Conservation (phyloP, 768 basidiomycete species). For the Hydnomerulius pinastri region DNA sequence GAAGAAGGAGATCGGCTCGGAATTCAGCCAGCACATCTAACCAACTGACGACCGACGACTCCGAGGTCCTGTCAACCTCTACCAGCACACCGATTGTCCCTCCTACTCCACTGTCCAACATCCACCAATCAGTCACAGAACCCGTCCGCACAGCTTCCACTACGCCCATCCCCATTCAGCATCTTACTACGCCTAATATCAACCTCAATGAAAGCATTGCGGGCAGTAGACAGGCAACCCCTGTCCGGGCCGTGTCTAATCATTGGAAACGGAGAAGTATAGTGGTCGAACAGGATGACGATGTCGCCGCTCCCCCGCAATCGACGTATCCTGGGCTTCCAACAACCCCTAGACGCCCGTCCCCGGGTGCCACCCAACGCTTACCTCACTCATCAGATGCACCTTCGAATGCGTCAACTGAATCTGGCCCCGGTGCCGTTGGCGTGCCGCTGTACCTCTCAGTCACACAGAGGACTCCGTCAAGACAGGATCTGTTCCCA, state of each 20-base stretch:
- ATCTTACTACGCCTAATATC: constrained; percentile 26
- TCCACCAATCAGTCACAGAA: constrained; percentile 32
- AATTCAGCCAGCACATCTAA: constrained; percentile 41
- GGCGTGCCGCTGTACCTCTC: constrained; percentile 53
- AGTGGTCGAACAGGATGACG: constrained; percentile 71
- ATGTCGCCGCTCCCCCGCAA: constrained; percentile 45
- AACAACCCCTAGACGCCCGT: constrained; percentile 42
- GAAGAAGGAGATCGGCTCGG: constrained; percentile 54
- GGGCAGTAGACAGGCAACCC: constrained; percentile 35
- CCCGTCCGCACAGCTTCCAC: constrained; percentile 26
- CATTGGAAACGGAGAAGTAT: constrained; percentile 60
- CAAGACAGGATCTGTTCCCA: constrained; percentile 60
- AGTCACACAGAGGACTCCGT: constrained; percentile 44
- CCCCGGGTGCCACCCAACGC: constrained; percentile 34
- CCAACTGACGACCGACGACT: constrained; percentile 48
- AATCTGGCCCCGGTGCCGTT: constrained; percentile 42
- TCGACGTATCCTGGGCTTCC: constrained; percentile 42
- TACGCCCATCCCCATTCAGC: constrained; percentile 31
- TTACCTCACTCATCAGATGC: constrained; percentile 54
- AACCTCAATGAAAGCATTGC: constrained; percentile 31
- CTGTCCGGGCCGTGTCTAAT: constrained; percentile 37
- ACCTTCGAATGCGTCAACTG: constrained; percentile 48
- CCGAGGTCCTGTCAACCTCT: constrained; percentile 40
- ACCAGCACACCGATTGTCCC: constrained; percentile 63
- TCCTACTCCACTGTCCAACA: constrained; percentile 49